phyloP scores from a whole-genome alignment of 192 early-diverging fungal species.

The Umbelopsis ramanniana region DNA sequence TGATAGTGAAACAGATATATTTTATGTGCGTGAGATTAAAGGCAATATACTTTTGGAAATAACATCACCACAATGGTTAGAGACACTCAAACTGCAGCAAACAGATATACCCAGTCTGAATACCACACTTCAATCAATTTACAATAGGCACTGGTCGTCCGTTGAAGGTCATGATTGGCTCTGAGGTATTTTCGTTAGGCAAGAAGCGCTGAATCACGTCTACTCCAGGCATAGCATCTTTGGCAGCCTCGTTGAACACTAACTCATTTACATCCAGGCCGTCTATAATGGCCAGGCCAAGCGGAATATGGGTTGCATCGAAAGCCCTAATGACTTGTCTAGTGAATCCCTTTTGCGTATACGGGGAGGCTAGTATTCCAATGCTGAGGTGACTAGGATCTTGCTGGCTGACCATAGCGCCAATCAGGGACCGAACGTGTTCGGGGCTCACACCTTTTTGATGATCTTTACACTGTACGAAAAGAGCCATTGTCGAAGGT shows the following conservation, averaged over 20 bases:
- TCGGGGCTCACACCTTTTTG: slow-evolving; percentile 30
- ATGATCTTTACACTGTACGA: slow-evolving; percentile 31
- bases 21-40: no score
- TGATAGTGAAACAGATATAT: no score
- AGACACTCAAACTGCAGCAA: no score
- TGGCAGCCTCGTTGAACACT: slow-evolving; percentile 26
- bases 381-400: background rate
- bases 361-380: slow-evolving; percentile 24
- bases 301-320: slow-evolving; percentile 19
- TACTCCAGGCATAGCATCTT: slow-evolving; percentile 3
- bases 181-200: background rate
- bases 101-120: no score
- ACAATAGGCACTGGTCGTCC: background rate
- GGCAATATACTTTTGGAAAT: no score
- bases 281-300: slow-evolving; percentile 27
- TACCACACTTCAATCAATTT: background rate
- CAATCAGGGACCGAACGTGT: slow-evolving; percentile 25
- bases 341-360: slow-evolving; percentile 15
- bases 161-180: slow-evolving; percentile 2
- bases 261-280: slow-evolving; percentile 24
- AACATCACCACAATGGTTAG: no score
- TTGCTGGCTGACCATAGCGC: background rate
- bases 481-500: background rate
- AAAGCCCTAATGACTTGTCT: slow-evolving; percentile 19
- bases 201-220: background rate